phyloP scores from a whole-genome alignment of 176 grass and related monocot species.

The Ananas comosus region DNA sequence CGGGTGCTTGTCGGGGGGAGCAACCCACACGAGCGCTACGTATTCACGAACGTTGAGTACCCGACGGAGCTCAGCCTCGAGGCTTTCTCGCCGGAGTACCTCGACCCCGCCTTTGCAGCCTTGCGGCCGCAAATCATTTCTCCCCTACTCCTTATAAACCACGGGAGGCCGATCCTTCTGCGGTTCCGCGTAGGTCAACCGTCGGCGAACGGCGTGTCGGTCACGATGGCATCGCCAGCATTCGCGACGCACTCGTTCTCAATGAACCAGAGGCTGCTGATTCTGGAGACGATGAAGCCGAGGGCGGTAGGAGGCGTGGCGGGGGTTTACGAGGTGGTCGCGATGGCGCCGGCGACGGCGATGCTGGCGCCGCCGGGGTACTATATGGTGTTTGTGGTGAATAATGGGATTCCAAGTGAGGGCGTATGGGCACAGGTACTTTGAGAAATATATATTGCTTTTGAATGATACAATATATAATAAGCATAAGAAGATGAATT shows the following conservation, averaged over 20 bases:
- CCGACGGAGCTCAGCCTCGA: constrained; percentile 78
- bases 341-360: background rate
- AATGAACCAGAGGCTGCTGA: background rate
- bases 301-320: background rate
- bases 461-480: too few species aligned
- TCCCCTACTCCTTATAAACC: constrained; percentile 22
- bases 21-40: constrained; percentile 72
- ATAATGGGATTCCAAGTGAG: constrained; percentile 50
- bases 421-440: constrained; percentile 65
- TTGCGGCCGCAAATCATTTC: constrained; percentile 35
- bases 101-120: constrained; percentile 28
- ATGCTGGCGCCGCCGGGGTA: constrained; percentile 60
- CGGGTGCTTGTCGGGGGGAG: constrained; percentile 70
- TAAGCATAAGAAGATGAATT: too few species aligned
- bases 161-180: constrained; percentile 16
- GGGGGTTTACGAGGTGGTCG: background rate
- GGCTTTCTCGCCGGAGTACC: constrained; percentile 69
- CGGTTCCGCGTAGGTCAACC: background rate
- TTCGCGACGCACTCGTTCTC: background rate
- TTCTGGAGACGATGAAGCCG: background rate
- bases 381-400: constrained; percentile 81
- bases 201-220: background rate
- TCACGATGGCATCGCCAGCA: background rate
- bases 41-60: constrained; percentile 54
- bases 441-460: background rate